phyloP scores from a whole-genome alignment of 2,329 filamentous ascomycete species.

The Epicoccum nigrum region DNA sequence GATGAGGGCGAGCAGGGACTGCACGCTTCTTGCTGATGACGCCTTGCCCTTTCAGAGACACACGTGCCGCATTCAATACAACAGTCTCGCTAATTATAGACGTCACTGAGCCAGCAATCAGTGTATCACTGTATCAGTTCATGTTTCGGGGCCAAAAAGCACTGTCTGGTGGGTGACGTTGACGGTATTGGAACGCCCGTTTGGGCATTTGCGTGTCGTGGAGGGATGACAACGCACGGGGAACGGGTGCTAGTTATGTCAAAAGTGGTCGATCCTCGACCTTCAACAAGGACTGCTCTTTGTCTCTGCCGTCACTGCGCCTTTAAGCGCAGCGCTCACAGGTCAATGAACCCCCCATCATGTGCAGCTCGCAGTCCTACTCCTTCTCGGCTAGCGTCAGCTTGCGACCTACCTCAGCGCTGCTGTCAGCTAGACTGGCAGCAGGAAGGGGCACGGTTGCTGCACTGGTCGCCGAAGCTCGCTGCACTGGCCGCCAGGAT shows the following conservation, averaged over 20 bases:
- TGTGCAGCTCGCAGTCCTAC: constrained; percentile 37
- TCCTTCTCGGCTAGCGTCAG: constrained; percentile 37
- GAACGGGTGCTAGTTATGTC: constrained; percentile 20
- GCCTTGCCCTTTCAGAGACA: constrained; percentile 33
- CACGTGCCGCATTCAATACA: constrained; percentile 48
- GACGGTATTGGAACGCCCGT: constrained; percentile 1
- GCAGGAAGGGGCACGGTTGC: constrained; percentile 34
- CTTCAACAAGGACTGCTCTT: constrained; percentile 18
- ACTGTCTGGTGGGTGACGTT: constrained; percentile 22
- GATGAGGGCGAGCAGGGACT: constrained; percentile 25
- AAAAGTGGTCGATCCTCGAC: constrained; percentile 19
- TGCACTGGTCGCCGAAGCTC: constrained; percentile 34
- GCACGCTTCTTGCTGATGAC: constrained; percentile 33
- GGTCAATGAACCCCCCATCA: constrained; percentile 35
- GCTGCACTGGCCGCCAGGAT: constrained; percentile 33
- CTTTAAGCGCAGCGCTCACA: constrained; percentile 28
- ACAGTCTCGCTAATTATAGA: constrained; percentile 39
- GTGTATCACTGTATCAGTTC: constrained; percentile 26
- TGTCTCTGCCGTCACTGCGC: constrained; percentile 21
- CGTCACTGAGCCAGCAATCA: constrained; percentile 21
- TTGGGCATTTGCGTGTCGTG: constrained; percentile 22
- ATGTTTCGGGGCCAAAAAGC: constrained; percentile 34
- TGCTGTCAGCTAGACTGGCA: constrained; percentile 33
- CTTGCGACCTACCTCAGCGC: constrained; percentile 26
- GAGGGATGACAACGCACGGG: constrained; percentile 24